Evolutionary conservation across 2,329 filamentous ascomycete species (phyloP).

Genomic region (Claviceps sorghi): DNA sequence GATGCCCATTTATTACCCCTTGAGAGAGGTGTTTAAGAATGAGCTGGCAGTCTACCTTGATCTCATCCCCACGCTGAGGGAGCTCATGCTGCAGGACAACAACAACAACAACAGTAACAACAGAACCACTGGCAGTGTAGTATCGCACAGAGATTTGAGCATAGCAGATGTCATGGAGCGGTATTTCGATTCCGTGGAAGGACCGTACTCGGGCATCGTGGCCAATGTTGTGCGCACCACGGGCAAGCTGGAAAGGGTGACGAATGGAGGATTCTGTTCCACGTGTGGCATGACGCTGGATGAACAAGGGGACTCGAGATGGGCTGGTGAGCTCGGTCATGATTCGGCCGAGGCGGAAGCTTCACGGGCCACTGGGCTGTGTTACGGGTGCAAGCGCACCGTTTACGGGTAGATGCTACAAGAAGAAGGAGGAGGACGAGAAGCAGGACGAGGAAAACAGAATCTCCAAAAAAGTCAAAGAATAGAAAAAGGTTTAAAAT

Average conservation of each 20-base stretch:
- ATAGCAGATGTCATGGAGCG: constrained; percentile 84
- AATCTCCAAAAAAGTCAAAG: neutral
- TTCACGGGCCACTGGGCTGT: constrained; percentile 30
- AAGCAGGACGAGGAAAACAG: neutral
- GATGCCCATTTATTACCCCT: constrained; percentile 54
- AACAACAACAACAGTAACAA: too few relatives aligned
- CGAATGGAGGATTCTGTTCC: constrained; percentile 35
- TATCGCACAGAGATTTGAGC: constrained; percentile 61
- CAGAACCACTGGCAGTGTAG: constrained; percentile 24
- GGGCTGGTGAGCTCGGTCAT: constrained; percentile 46
- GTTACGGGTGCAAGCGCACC: constrained; percentile 62
- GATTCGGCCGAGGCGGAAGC: constrained; percentile 11
- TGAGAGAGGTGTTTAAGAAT: constrained; percentile 71
- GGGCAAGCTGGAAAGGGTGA: constrained; percentile 53
- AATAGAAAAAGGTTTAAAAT: too few relatives aligned
- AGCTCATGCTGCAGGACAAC: constrained; percentile 28
- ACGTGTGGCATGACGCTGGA: constrained; percentile 57
- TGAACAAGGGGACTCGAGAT: constrained; percentile 46
- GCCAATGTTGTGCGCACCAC: constrained; percentile 89
- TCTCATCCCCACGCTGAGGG: constrained; percentile 36
- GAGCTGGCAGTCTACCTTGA: constrained; percentile 58
- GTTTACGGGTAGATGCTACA: constrained; percentile 32
- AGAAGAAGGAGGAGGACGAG: neutral
- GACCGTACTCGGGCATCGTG: constrained; percentile 78
- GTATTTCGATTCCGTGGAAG: constrained; percentile 72